Evolutionary conservation across 306 rosid species (phyloP).

Genomic region (Psophocarpus tetragonolobus): DNA sequence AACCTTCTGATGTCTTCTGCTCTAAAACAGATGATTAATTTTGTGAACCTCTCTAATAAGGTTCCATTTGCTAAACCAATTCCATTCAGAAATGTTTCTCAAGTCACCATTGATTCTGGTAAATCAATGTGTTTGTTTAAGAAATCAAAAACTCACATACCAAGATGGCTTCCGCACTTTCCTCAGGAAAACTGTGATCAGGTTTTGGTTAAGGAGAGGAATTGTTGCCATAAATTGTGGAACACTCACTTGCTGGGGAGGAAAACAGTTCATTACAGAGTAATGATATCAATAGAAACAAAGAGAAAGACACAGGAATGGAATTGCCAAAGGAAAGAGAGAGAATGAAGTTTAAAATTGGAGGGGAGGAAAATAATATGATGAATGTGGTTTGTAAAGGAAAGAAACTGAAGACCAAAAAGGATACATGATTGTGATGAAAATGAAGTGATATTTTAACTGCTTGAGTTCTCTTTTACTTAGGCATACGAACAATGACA

Average conservation of each 20-base stretch:
- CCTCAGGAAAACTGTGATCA: conserved; percentile 40
- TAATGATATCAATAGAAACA: conserved; percentile 27
- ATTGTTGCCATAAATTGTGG: conserved; percentile 68
- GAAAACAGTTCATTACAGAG: background rate
- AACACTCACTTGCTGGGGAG: conserved; percentile 26
- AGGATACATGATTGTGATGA: no score
- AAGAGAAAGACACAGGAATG: conserved; percentile 29
- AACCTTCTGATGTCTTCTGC: conserved; percentile 48
- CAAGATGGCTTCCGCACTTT: conserved; percentile 70
- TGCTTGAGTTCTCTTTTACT: no score
- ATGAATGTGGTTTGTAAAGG: conserved; percentile 43
- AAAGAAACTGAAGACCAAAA: no score
- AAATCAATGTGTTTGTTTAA: background rate
- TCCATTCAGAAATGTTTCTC: conserved; percentile 30
- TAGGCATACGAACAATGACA: no score
- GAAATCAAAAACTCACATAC: conserved; percentile 40
- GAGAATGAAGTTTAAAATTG: conserved; percentile 58
- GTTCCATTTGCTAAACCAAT: conserved; percentile 57
- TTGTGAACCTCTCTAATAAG: conserved; percentile 34
- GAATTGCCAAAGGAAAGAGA: conserved; percentile 40
- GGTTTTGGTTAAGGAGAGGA: conserved; percentile 38
- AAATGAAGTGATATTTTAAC: no score
- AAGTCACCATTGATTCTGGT: conserved; percentile 23
- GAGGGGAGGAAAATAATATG: conserved; percentile 39
- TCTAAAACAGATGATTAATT: conserved; percentile 51